A percentile compares a stretch with the other conserved stretches of the same genome.
These are phyloP conservation scores for Acmispon strigosus DNA, from an alignment of 306 rosid species.

Conservation along the genomic window DNA sequence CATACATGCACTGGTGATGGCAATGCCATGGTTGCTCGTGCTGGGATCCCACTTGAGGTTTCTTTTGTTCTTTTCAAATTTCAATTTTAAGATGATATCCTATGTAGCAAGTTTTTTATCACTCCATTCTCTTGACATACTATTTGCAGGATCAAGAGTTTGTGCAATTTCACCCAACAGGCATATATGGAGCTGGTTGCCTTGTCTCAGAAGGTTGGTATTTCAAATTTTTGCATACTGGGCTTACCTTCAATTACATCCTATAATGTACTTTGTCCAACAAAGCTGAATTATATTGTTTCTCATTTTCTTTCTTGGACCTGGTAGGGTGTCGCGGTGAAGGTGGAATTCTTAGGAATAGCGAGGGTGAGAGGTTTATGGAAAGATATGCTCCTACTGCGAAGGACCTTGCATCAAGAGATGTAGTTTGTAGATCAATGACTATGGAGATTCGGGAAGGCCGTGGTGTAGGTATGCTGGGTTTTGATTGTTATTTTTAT, in stretches of 20 bases:
- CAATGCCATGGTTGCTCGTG: constrained; percentile 85
- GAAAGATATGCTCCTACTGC: constrained; percentile 94
- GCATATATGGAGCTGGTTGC: constrained; percentile 93
- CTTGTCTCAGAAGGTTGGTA: constrained; percentile 79
- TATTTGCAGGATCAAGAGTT: constrained; percentile 71
- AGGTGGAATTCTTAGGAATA: constrained; percentile 91
- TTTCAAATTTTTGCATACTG: neutral
- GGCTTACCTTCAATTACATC: neutral
- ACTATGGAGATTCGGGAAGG: constrained; percentile 98
- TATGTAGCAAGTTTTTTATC: neutral
- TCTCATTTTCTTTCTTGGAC: constrained; percentile 7
- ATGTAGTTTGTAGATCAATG: constrained; percentile 93
- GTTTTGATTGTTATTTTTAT: neutral
- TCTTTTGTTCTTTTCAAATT: neutral
- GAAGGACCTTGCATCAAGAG: constrained; percentile 93
- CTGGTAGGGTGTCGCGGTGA: constrained; percentile 81
- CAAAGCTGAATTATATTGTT: neutral
- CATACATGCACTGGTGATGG: constrained; percentile 98
- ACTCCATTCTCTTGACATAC: neutral
- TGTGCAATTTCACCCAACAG: constrained; percentile 93
- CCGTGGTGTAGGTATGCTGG: constrained; percentile 84
- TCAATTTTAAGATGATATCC: constrained; percentile 1
- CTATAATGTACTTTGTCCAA: neutral
- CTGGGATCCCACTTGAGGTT: constrained; percentile 84
- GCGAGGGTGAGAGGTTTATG: constrained; percentile 92